Base-by-base conservation (phyloP, 2,329 filamentous ascomycete species). In the Fusarium mangiferae region DNA sequence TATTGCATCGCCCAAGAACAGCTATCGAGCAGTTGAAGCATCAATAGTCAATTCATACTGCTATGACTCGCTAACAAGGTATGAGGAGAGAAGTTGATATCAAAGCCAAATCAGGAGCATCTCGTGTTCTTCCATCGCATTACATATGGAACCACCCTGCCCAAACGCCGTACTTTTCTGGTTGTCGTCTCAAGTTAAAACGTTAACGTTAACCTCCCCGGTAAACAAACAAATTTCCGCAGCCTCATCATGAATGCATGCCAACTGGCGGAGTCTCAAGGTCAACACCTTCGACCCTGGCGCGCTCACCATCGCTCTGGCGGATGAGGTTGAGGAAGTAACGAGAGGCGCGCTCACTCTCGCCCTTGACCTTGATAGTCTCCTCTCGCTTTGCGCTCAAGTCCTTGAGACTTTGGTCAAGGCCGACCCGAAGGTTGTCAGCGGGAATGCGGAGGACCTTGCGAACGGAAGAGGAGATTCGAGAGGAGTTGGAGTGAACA, bases 291-390 rank as follows among this genome's bases (percentile, higher is more conserved):
- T 86, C 84, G 30, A 90, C 86, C 48, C 82, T 81, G 49, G 80
- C 80, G 39, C 87, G 85, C 77, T 91, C 86, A 65, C 85, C 82
- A 26, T 85, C 85, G 69, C 88, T 90, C 75, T 91, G 88, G 68
- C 93, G 89, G 59, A 96, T 91, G 24, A 99, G 88, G 78, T 97
- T 96, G 59, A 90, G 86, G 82, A 99, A 99, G 85, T 97, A 98
- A 83, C 96, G 97, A 75, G 90, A 87, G 12, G 96, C 96, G 38
- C 94, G 91, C 80, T 97, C 93, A 79, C 94, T 96, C 84, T 98
- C 96, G 39, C 86, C 87, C 82, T 92, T 92, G 69, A 94, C 89
- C 85, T 96, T 97, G 80, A 90, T 87, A 14, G 94, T 96, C 80
- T 98, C 93, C 75, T 96, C 93, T 76, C 93, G 92, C 80, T 93